Evolutionary conservation across 78 protist species (phyloP).

Genomic region (Tieghemostelium lacteum): DNA sequence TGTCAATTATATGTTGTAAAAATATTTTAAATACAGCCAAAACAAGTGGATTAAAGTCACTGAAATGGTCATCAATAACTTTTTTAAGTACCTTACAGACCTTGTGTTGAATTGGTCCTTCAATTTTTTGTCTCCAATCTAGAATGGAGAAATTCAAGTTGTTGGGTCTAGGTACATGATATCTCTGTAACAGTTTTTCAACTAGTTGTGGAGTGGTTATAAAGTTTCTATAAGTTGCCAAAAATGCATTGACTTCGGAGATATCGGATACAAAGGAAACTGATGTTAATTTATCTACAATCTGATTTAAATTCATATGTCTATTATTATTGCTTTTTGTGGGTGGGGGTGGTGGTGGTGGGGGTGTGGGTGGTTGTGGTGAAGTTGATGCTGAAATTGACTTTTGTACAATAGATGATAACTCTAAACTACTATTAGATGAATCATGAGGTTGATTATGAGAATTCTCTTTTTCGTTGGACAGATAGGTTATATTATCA

Average conservation of each 20-base stretch:
- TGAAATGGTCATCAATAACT: constrained; percentile 63
- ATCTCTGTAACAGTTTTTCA: constrained; percentile 49
- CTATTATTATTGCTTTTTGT: background rate
- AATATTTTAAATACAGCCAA: constrained; percentile 25
- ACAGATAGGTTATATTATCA: background rate
- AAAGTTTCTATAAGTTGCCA: constrained; percentile 60
- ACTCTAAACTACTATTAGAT: background rate
- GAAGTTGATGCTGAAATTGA: background rate
- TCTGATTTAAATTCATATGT: constrained; percentile 60
- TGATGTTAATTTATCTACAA: constrained; percentile 76
- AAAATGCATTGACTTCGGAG: constrained; percentile 71
- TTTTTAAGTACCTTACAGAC: constrained; percentile 66
- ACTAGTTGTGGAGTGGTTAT: constrained; percentile 51
- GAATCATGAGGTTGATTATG: background rate
- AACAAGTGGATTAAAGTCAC: constrained; percentile 33
- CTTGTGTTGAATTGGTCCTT: constrained; percentile 51
- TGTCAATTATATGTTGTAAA: constrained; percentile 29
- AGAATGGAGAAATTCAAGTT: constrained; percentile 6
- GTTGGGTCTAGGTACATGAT: constrained; percentile 42
- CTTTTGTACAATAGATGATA: too few species aligned
- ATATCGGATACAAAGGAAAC: constrained; percentile 32
- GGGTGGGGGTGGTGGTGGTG: background rate
- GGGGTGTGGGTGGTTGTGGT: background rate
- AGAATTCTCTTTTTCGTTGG: background rate
- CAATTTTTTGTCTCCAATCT: constrained; percentile 56